These are phyloP conservation scores for Earliella scabrosa DNA, from an alignment of 1,284 basidiomycete species.

Conservation along the genomic window DNA sequence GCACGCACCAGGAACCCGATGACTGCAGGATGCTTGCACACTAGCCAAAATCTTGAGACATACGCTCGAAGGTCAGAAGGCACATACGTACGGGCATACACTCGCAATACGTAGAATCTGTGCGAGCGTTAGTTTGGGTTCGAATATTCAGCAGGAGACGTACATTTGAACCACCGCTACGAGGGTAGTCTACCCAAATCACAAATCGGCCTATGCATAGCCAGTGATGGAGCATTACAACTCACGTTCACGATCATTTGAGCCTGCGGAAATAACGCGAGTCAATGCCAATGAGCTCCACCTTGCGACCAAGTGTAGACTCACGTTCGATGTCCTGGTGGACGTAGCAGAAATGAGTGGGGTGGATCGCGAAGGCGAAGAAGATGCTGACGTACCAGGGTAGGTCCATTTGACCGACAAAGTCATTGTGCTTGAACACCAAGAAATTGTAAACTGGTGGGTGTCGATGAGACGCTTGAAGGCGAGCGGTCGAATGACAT, in stretches of 20 bases:
- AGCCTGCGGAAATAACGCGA: no score
- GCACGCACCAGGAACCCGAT: no score
- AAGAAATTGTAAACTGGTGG: conserved; percentile 9
- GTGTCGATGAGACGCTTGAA: no score
- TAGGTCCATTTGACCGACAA: conserved; percentile 1
- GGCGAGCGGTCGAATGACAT: no score
- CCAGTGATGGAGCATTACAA: no score
- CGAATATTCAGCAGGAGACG: not conserved
- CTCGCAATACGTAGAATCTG: not conserved
- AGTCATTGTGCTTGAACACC: not conserved
- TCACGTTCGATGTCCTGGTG: conserved; percentile 8
- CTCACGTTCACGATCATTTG: not conserved
- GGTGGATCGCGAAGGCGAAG: no score
- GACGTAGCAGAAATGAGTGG: not conserved
- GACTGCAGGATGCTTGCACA: no score
- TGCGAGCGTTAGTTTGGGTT: not conserved
- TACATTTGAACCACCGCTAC: not conserved
- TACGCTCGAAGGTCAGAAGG: not conserved
- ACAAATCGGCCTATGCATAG: no score
- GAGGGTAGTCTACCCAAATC: not conserved
- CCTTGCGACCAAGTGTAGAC: not conserved
- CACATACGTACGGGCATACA: not conserved
- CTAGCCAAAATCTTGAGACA: no score
- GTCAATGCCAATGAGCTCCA: no score
- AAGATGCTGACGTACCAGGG: not conserved